Conservation (phyloP, 148 eudicot species). For the Simmondsia chinensis region DNA sequence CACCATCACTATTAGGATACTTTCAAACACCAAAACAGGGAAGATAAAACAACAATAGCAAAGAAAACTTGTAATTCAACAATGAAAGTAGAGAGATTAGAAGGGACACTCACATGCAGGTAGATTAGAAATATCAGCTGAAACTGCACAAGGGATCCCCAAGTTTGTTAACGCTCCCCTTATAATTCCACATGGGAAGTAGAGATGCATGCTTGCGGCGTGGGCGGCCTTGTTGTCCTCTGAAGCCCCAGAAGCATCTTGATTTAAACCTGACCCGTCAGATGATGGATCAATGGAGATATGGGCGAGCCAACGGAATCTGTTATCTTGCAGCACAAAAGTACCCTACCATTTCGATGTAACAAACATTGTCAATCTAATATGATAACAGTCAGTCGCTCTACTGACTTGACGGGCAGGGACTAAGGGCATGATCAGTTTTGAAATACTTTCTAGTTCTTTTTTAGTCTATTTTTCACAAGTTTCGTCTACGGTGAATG, state of each 20-base stretch:
- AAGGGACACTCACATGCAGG: slow-evolving; percentile 72
- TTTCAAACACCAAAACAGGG: no score
- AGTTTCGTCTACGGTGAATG: no score
- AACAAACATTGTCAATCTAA: slow-evolving; percentile 3
- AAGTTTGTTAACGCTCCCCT: slow-evolving; percentile 94
- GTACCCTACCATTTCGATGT: slow-evolving; percentile 54
- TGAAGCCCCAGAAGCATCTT: slow-evolving; percentile 46
- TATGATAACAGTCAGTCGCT: not conserved
- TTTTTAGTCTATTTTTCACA: no score
- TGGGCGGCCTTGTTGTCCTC: slow-evolving; percentile 76
- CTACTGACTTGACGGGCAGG: no score
- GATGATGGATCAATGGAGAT: slow-evolving; percentile 55
- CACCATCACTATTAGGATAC: no score
- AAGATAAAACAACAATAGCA: not conserved
- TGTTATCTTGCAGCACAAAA: slow-evolving; percentile 92
- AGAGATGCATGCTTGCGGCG: slow-evolving; percentile 91
- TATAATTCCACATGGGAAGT: slow-evolving; percentile 98
- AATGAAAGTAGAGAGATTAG: not conserved
- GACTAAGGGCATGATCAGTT: no score
- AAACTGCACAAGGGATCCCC: slow-evolving; percentile 98
- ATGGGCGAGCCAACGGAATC: slow-evolving; percentile 79
- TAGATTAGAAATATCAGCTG: slow-evolving; percentile 94
- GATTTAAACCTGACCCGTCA: slow-evolving; percentile 33
- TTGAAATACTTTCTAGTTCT: no score
- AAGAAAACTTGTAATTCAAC: not conserved